Conservation (phyloP, 352 stramenopile genomes). For the Phytophthora sansomeana region DNA sequence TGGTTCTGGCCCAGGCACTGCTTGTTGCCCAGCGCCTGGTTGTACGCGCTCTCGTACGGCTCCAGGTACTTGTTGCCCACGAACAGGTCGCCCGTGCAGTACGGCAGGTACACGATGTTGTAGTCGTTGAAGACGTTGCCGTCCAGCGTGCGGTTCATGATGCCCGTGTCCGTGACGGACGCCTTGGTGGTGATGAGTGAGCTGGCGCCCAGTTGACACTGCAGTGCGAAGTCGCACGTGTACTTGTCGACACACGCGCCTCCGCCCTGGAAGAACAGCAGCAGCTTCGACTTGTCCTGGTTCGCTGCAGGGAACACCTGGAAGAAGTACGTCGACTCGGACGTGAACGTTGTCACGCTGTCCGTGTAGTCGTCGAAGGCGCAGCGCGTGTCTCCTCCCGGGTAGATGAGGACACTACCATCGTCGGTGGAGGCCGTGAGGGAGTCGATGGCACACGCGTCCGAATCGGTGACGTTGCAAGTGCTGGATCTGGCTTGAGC, state of each 20-base stretch:
- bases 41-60: constrained; percentile 36
- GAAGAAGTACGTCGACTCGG: constrained; percentile 60
- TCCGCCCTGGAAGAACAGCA: constrained; percentile 67
- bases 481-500: constrained; percentile 4
- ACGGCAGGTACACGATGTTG: constrained; percentile 74
- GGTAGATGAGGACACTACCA: constrained; percentile 46
- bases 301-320: constrained; percentile 54
- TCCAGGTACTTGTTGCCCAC: constrained; percentile 45
- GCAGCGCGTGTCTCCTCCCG: constrained; percentile 49
- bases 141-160: constrained; percentile 59
- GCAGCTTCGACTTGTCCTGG: constrained; percentile 57
- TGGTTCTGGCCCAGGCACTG: constrained; percentile 45
- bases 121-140: constrained; percentile 69
- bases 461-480: constrained; percentile 26
- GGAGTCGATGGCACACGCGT: constrained; percentile 31
- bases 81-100: constrained; percentile 73
- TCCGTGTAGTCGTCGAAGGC: constrained; percentile 51
- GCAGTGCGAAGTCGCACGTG: constrained; percentile 62
- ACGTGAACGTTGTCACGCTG: constrained; percentile 34
- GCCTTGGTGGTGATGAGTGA: constrained; percentile 52
- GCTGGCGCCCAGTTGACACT: constrained; percentile 46
- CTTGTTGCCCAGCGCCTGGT: constrained; percentile 40
- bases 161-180: constrained; percentile 41
- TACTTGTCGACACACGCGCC: constrained; percentile 60
- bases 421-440: constrained; percentile 31